Base-by-base conservation (phyloP, 495 filamentous ascomycete genomes). In the Podospora didyma region DNA sequence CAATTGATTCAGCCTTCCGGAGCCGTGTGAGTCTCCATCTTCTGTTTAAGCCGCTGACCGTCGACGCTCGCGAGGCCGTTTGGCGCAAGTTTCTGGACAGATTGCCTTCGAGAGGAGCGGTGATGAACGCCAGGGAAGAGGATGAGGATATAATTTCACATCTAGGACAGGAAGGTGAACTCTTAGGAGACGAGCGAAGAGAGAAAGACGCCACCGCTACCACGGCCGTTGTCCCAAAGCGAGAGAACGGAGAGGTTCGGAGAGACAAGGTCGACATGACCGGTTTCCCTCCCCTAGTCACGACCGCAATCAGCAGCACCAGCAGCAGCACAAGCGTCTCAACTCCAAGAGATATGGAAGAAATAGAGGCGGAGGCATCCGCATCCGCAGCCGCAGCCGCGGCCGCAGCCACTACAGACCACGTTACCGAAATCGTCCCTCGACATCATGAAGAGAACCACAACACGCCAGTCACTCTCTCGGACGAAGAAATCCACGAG, bases 401-500 rank as follows among this genome's bases (percentile, higher is more conserved):
- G n/a, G 5, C 39, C 0, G 39, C 10, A 42, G 14, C 12, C 9
- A 14, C 10, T 12, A 5, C 1, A 17, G 39, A 42, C 26, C 26
- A 31, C 9, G 26, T 31, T 9, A 31, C 26, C 3, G 26, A 31
- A 3, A 9, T 31, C 3, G 26, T 9, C 26, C 26, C 3, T 31
- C 26, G 9, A 1, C 39, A 42, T 5, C 7, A 42, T 14, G 39
- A 42, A 1, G 2, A 1, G 5, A 17, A 42, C 12, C 14, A 42
- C 39, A 4, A 42, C 39, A 42, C 39, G 7, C 14, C 39, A 5
- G n/a, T 1, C 39, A 5, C n/a, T 17, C 39, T 42, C 39, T 10
- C 39, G 12, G 71, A 78, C 0, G 59, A 61, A 7, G 72, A 84
- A 16, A 57, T 82, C 6, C 62, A 74, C 22, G 61, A 68, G 31